Evolutionary conservation across 2,329 filamentous ascomycete genomes (phyloP), one percentile per base, ranked within the genome.

Genomic region (Cordyceps cicadae): DNA sequence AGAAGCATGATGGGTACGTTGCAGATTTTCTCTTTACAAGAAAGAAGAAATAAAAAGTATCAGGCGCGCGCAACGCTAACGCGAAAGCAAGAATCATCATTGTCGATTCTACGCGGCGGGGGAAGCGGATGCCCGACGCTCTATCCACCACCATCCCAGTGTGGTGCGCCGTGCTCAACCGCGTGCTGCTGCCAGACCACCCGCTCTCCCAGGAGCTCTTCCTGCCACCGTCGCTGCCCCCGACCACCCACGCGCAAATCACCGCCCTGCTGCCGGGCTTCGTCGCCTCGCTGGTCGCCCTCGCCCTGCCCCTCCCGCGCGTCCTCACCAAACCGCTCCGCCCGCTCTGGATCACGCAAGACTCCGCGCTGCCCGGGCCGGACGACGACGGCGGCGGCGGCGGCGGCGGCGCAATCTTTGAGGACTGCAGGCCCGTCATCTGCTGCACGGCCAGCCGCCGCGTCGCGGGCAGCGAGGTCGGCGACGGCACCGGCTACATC

Each of bases 121-220:
- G 94, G 11, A 97, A 97, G 77, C 83, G 88, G 67, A 96, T 97
- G 86, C 93, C 94, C 0, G 94, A 99, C 75, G 92, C 94, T 17
- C 81, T 99, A 19, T 91, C 89, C 67, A 97, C 96, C 73, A 97
- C 94, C 0, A 80, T 97, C 29, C 93, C 94, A 2, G 89, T 96
- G 64, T 99, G 94, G 94, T 92, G 89, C 73, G 85, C 87, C 63
- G 90, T 97, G 19, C 75, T 97, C 67, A 97, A 97, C 74, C 80
- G 82, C 52, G 78, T 85, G 3, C 76, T 97, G 5, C 96, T 96
- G 70, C 87, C 89, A 0, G 74, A 79, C 21, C 65, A 76, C 56
- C 70, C 75, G 5, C 63, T 71, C 9, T 70, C 65, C 2, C 79
- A 87, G 67, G 66, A 72, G 1, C 79, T 97, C 8, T 81, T 86